Evolutionary conservation across 495 filamentous ascomycete genomes (phyloP).

Genomic region (Glarea lozoyensis): DNA sequence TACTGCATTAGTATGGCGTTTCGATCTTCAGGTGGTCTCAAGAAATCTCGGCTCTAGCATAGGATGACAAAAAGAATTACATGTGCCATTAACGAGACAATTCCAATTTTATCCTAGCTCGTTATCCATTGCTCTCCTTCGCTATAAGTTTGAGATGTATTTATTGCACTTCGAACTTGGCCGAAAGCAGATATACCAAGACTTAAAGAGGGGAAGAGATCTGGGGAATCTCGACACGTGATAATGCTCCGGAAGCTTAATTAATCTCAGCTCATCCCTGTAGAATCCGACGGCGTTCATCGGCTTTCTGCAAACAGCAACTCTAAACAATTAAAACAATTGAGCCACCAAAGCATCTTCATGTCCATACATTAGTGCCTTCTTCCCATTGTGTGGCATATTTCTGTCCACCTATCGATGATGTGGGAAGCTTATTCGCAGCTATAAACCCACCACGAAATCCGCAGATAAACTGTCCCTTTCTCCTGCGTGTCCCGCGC

Average conservation of each 20-base stretch:
- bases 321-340: neutral
- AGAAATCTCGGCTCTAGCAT: too few species aligned
- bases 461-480: too few species aligned
- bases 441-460: too few species aligned
- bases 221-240: neutral
- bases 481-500: too few species aligned
- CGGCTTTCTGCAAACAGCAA: neutral
- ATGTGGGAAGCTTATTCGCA: constrained; percentile 5
- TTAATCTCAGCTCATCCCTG: neutral
- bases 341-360: neutral
- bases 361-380: neutral
- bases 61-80: too few species aligned
- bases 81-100: too few species aligned
- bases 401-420: constrained; percentile 1
- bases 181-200: neutral
- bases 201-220: neutral
- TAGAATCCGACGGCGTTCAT: too few species aligned
- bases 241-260: neutral
- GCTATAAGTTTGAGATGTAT: too few species aligned
- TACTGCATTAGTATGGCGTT: constrained; percentile 4
- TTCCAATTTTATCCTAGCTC: too few species aligned
- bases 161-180: too few species aligned
- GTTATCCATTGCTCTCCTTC: too few species aligned
- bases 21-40: too few species aligned
- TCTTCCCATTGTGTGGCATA: neutral